Percentiles rank a stretch among this genome's conserved stretches.
Evolutionary conservation across 352 stramenopile species (phyloP).

Genomic region (Albugo candida): DNA sequence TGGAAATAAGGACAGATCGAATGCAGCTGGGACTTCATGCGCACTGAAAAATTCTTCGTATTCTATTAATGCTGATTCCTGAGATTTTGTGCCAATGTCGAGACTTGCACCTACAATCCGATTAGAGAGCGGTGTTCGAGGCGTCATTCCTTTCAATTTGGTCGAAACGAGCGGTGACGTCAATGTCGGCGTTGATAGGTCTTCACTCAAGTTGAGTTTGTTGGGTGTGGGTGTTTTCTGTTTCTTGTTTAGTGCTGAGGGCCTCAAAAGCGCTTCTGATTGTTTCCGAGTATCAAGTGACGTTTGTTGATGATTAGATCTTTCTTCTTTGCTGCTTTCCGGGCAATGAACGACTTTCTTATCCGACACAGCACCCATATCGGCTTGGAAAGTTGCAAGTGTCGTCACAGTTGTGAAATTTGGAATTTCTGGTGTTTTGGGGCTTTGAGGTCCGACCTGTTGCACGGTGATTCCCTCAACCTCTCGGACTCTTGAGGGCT

Average conservation of each 20-base stretch:
- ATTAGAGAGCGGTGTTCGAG: conserved; percentile 68
- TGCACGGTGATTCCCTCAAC: not conserved
- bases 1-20: conserved; percentile 51
- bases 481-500: conserved; percentile 2
- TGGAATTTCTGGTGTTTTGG: conserved; percentile 23
- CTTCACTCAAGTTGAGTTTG: not conserved
- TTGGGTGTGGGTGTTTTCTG: not conserved
- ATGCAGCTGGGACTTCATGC: conserved; percentile 39
- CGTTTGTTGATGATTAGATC: not conserved
- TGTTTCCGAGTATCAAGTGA: not conserved
- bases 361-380: too few relatives aligned
- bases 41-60: conserved; percentile 53
- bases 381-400: conserved; percentile 9
- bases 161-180: conserved; percentile 60
- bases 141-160: conserved; percentile 66
- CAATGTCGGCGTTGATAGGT: conserved; percentile 14
- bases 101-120: conserved; percentile 56
- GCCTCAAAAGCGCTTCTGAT: not conserved
- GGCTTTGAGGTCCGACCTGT: conserved; percentile 11
- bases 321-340: not conserved
- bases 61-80: conserved; percentile 38
- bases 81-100: conserved; percentile 43
- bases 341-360: too few relatives aligned
- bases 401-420: conserved; percentile 30
- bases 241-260: not conserved